Percentiles rank a stretch among this genome's conserved stretches.
Evolutionary conservation across 1,139 yeast genomes (phyloP).

Genomic region (Candida frijolesensis): DNA sequence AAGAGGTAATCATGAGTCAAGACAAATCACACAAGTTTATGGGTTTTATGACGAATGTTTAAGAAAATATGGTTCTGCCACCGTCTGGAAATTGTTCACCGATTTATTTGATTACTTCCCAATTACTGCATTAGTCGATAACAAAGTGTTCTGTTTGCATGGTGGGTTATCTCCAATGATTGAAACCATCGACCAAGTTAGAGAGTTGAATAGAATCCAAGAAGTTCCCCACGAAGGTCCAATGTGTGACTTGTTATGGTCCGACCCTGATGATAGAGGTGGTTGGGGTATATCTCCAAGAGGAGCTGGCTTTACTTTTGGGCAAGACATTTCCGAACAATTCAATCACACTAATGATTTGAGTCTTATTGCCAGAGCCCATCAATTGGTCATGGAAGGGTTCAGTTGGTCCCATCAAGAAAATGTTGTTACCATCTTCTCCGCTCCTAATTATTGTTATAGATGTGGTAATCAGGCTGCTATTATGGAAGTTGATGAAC

Average conservation of each 20-base stretch:
- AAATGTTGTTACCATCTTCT: conserved; percentile 96
- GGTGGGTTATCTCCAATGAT: conserved; percentile 97
- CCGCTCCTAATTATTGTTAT: conserved; percentile 96
- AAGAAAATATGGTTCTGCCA: conserved; percentile 92
- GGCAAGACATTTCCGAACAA: conserved; percentile 54
- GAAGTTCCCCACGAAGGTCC: conserved; percentile 99
- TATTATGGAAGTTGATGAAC: conserved; percentile 97
- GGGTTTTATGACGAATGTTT: conserved; percentile 98
- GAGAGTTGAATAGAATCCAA: conserved; percentile 83
- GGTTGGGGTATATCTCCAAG: conserved; percentile 98
- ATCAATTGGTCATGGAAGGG: conserved; percentile 98
- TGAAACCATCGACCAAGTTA: conserved; percentile 84
- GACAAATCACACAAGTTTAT: conserved; percentile 96
- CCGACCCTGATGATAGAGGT: conserved; percentile 95
- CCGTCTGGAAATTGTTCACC: conserved; percentile 81
- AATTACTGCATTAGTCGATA: conserved; percentile 89
- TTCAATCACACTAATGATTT: conserved; percentile 88
- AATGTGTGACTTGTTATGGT: conserved; percentile 97
- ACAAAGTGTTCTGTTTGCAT: conserved; percentile 89
- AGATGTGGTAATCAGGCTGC: conserved; percentile 99
- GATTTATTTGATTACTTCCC: conserved; percentile 92
- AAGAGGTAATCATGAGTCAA: conserved; percentile 95
- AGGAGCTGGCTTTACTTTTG: conserved; percentile 90
- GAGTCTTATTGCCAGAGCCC: conserved; percentile 92
- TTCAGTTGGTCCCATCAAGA: conserved; percentile 77